Conservation (phyloP, 164 flowering plant species). For the Saururus chinensis region DNA sequence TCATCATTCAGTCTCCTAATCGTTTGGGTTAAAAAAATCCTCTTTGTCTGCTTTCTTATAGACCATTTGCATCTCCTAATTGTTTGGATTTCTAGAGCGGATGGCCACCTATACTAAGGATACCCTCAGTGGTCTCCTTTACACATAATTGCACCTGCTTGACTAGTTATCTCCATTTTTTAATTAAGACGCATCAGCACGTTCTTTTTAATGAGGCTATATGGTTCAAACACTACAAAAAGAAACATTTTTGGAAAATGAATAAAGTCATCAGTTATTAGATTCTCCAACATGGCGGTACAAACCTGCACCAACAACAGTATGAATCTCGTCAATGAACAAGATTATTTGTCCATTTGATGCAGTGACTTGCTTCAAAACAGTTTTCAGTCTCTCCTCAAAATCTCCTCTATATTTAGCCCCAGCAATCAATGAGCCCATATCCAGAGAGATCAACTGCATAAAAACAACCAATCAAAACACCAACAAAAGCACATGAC, state of each 20-base stretch:
- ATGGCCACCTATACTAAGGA: neutral
- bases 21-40: no score
- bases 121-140: neutral
- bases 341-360: constrained; percentile 93
- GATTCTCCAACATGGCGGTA: neutral
- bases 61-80: no score
- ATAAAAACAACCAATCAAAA: constrained; percentile 1
- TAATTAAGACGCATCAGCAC: no score
- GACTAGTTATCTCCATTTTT: neutral
- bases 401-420: constrained; percentile 94
- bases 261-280: no score
- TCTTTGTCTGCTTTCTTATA: no score
- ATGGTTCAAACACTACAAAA: no score
- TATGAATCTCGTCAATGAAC: constrained; percentile 96
- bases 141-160: neutral
- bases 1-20: no score
- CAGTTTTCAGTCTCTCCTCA: constrained; percentile 97
- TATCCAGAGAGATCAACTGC: constrained; percentile 88
- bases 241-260: no score
- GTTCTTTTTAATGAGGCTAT: no score
- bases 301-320: constrained; percentile 98
- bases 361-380: constrained; percentile 84
- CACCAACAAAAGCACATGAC: neutral
- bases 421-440: constrained; percentile 95
- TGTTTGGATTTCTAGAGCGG: no score